These are phyloP conservation scores for Larix sibirica DNA, from an alignment of 83 land plant genomes.

Conservation along the genomic window DNA sequence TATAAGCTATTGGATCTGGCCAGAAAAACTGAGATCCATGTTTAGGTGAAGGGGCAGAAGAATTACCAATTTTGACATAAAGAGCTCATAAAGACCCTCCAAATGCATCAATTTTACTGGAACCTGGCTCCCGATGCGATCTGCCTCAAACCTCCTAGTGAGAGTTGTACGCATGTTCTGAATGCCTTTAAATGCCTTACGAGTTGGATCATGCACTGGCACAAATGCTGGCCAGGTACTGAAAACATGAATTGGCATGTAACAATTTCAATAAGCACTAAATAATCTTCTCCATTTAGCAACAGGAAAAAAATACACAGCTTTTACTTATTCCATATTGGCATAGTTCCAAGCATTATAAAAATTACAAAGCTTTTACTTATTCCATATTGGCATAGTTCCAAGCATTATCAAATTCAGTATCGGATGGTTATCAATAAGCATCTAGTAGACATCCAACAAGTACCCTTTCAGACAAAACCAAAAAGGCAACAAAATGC, in stretches of 20 bases:
- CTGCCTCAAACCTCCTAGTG: constrained; percentile 87
- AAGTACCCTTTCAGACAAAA: neutral
- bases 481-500: neutral
- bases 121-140: constrained; percentile 82
- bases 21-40: no score
- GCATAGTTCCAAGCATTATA: no score
- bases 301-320: neutral
- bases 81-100: constrained; percentile 92
- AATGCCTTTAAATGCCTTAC: constrained; percentile 89
- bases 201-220: constrained; percentile 96
- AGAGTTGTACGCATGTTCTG: constrained; percentile 74
- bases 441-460: neutral
- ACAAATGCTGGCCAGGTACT: constrained; percentile 96
- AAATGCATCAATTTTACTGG: constrained; percentile 93
- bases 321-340: neutral
- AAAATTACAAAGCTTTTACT: constrained; percentile 4
- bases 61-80: constrained; percentile 90
- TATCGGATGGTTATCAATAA: neutral
- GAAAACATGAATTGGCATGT: constrained; percentile 21
- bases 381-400: no score
- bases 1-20: no score
- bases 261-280: neutral
- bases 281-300: neutral
- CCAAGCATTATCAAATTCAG: neutral
- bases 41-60: neutral